Base-by-base conservation (phyloP, 768 basidiomycete species). In the Leucocoprinus leucothites region DNA sequence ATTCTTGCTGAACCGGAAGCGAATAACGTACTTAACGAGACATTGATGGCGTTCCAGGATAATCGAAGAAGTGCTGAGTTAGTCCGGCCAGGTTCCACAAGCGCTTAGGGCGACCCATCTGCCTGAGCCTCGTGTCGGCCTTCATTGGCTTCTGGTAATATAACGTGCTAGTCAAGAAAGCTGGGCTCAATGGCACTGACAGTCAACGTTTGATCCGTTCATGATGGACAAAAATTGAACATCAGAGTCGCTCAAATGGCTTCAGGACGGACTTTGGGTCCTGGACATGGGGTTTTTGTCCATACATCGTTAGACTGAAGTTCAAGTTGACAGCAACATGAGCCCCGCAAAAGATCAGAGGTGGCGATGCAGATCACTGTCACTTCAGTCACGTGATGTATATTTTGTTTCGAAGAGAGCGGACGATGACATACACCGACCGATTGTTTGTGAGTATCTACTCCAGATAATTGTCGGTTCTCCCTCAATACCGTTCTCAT, bases 401-500 rank as follows among this genome's bases (percentile, higher is more conserved):
- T 24, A 42, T 26, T 28, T 41, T 11, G 44, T 11, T 54, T 31
- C 53, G 35, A 21, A 44, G 22, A 25, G 41, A 35, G 46, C 60
- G 59, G 61, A 61, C 57, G 42, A 57, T 61, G 58, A 64, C 63
- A 64, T 57, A 56, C 45, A 35, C 63, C 60, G 63, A 55, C 19
- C 43, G 21, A 31, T 58, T 35, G 49, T 52, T 21, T 43, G 38
- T 57, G 25, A 45, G 40, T 34, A 42, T 47, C 46, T 24, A 22
- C 47, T 50, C 21, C 49, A 52, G 53, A 56, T 51, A 49, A 47
- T 53, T 60, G 48, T 58, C 60, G 53, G 40, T 35, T 53, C 58
- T 63, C 53, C 48, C 48, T 48, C 47, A 47, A 18, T 41, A 51
- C 59, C 59, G 55, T 43, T 47, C 46, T 57, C 45, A 31, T 25